These are phyloP conservation scores for Crithidia mellificae DNA, from an alignment of 208 protist genomes.

Conservation along the genomic window DNA sequence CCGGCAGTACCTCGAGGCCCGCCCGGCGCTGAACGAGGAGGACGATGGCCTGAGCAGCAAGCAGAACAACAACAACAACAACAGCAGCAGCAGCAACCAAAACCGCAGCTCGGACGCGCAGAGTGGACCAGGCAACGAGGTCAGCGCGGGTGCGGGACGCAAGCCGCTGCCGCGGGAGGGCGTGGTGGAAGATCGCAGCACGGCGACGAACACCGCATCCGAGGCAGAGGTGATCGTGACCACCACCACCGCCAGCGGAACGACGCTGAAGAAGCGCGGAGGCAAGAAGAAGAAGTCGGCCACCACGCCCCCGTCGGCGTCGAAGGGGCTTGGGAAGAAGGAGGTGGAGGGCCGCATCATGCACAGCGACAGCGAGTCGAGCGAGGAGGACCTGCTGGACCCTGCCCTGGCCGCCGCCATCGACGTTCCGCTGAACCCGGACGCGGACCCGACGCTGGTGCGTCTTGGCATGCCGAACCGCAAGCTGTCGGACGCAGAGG, in stretches of 20 bases:
- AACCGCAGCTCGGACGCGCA: too few species aligned
- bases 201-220: not conserved
- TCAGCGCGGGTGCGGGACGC: not conserved
- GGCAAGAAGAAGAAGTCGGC: not conserved
- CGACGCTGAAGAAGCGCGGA: slow-evolving; percentile 5
- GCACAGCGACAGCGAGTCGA: slow-evolving; percentile 14
- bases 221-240: slow-evolving; percentile 13
- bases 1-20: slow-evolving; percentile 13
- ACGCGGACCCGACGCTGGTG: slow-evolving; percentile 15
- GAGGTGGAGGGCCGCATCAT: slow-evolving; percentile 27
- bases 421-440: not conserved
- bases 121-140: too few species aligned
- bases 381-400: slow-evolving; percentile 1
- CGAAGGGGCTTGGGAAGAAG: slow-evolving; percentile 40
- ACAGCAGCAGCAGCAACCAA: too few species aligned
- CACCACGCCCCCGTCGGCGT: slow-evolving; percentile 56
- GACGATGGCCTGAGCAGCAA: too few species aligned
- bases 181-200: not conserved
- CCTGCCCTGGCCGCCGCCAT: slow-evolving; percentile 1
- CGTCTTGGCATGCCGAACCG: not conserved
- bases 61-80: not conserved
- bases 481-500: slow-evolving; percentile 22
- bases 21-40: not conserved
- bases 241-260: not conserved
- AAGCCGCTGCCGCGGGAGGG: slow-evolving; percentile 4